Percentiles rank a stretch among this genome's conserved stretches.
Evolutionary conservation across 129 eudicot genomes (phyloP).

Genomic region (Helianthus tuberosus): DNA sequence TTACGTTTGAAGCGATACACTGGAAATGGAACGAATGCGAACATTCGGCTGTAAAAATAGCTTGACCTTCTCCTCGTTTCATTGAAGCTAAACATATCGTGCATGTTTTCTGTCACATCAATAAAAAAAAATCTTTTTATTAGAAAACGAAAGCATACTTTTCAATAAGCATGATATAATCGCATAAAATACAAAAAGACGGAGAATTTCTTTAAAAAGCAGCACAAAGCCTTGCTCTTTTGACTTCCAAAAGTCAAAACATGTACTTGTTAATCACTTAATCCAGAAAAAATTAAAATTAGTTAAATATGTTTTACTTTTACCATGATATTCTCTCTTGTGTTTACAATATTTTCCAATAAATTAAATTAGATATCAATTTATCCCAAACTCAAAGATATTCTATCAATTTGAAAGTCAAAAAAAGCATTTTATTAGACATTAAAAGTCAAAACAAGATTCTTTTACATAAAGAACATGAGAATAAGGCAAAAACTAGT

Average conservation of each 20-base stretch:
- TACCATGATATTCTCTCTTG: neutral
- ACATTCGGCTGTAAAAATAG: conserved; percentile 96
- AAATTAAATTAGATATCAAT: conserved; percentile 6
- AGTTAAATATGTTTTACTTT: neutral
- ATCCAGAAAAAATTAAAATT: neutral
- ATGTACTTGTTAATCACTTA: conserved; percentile 19
- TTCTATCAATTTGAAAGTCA: conserved; percentile 14
- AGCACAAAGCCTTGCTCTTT: conserved; percentile 1
- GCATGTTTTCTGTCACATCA: conserved; percentile 62
- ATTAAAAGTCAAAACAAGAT: conserved; percentile 34
- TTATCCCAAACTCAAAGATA: conserved; percentile 19
- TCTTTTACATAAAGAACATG: conserved; percentile 13
- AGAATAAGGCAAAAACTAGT: conserved; percentile 18
- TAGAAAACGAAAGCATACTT: conserved; percentile 1
- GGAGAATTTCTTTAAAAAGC: neutral
- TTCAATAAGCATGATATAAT: neutral
- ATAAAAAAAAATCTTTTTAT: neutral
- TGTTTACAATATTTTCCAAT: neutral
- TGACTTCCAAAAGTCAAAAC: conserved; percentile 25
- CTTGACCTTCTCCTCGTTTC: conserved; percentile 87
- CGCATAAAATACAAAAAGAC: conserved; percentile 4
- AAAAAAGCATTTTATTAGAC: conserved; percentile 22
- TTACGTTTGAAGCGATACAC: conserved; percentile 79
- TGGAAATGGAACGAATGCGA: conserved; percentile 90
- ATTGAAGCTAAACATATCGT: conserved; percentile 79